Evolutionary conservation across 768 basidiomycete species (phyloP), one percentile per base, ranked within the genome.

Genomic region (Suillus hirtellus): DNA sequence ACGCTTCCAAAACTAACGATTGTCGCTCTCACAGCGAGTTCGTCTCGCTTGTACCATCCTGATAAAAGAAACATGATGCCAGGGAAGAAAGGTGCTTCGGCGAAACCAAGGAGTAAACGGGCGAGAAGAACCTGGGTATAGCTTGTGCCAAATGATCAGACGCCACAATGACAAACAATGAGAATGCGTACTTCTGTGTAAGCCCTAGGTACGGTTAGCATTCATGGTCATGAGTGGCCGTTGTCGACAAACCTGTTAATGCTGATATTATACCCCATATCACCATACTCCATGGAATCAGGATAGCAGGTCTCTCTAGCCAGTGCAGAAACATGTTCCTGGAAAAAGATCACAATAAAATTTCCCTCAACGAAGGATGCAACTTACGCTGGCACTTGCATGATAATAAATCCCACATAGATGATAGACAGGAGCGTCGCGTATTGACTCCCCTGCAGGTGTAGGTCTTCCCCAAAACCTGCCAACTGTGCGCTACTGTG

Each of bases 321-420:
- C 71, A 65, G 63, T 77, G 70, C 59, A 77, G 65, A 54, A 76
- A 63, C 67, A 77, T 71, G 65, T 76, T 77, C 11, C 70, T 71
- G 49, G 3, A 53, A 53, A 15, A 31, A 5, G 0, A 11, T 35
- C 34, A 53, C 19, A 37, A 12, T 37, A 12, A 17, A 38, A 19
- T n/a, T 42, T 15, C 10, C 42, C 43, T n/a, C 2, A 2, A 34
- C 11, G 11, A 53, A 34, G 50, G 34, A n/a, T 1, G 31, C 31
- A 53, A 74, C 85, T 68, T 64, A 86, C 85, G 85, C 86, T 35
- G 88, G 88, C 64, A 90, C 80, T 70, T 90, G 89, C 87, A 89
- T 89, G 50, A 88, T 74, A 60, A 88, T 87, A 67, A 89, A 89
- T 35, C 86, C 87, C 43, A 87, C 81, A 68, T 86, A 86, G 56